Conservation (phyloP, 345 rosid genomes). For the Eucalyptus sp. region DNA sequence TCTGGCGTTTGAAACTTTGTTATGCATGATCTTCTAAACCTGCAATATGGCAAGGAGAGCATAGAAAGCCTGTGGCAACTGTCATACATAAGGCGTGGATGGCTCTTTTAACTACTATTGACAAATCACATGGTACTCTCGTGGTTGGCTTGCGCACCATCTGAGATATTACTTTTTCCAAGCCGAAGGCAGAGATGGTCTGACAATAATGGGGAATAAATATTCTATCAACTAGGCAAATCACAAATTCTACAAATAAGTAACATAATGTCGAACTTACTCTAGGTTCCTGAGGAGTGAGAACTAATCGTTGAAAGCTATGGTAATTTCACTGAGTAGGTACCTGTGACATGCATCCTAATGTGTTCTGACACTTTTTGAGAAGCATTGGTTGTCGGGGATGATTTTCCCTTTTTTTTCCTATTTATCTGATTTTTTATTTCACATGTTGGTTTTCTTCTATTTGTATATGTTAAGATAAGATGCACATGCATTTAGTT, state of each 20-base stretch:
- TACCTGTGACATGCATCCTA: neutral
- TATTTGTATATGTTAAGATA: neutral
- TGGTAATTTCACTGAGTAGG: neutral
- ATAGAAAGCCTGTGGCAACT: neutral
- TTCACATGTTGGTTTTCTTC: neutral
- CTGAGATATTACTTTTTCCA: neutral
- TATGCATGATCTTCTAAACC: neutral
- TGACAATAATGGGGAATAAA: neutral
- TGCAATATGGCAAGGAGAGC: neutral
- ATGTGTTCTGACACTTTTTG: neutral
- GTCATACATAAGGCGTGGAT: neutral
- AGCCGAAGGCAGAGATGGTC: neutral
- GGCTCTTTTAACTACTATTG: neutral
- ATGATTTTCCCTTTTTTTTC: neutral
- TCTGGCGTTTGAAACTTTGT: neutral
- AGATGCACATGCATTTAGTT: neutral
- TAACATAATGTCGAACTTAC: neutral
- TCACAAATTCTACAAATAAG: neutral
- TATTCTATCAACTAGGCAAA: neutral
- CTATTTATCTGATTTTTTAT: neutral
- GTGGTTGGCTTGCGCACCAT: neutral
- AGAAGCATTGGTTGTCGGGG: neutral
- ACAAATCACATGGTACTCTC: neutral
- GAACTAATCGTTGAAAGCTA: neutral
- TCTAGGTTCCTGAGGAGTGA: neutral